A percentile compares a stretch with the other conserved stretches of the same genome.
phyloP scores from a whole-genome alignment of 179 eudicot genomes.

The Silene noctiflora region DNA sequence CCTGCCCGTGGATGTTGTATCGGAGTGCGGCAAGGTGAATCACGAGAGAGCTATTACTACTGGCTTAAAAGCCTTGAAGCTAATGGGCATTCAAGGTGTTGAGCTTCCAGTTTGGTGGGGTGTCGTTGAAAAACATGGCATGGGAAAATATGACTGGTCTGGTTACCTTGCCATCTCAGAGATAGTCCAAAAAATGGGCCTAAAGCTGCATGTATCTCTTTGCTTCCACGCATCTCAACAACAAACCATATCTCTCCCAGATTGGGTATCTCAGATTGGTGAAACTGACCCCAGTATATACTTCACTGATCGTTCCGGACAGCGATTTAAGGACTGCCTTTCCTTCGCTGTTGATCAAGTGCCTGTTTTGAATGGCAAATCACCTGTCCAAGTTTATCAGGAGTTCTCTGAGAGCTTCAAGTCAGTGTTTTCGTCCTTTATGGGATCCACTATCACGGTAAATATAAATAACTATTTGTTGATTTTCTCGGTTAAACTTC shows the following conservation, averaged over 20 bases:
- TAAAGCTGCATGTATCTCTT: slow-evolving; percentile 56
- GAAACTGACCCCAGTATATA: slow-evolving; percentile 45
- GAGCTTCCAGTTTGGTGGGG: slow-evolving; percentile 98
- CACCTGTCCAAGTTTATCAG: slow-evolving; percentile 62
- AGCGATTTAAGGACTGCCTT: slow-evolving; percentile 52
- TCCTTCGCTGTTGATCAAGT: slow-evolving; percentile 69
- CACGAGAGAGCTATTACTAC: slow-evolving; percentile 61
- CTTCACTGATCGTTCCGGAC: slow-evolving; percentile 57
- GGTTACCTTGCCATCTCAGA: slow-evolving; percentile 63
- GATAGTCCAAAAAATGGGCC: slow-evolving; percentile 54
- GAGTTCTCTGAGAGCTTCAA: slow-evolving; percentile 73
- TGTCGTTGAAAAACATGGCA: slow-evolving; percentile 53
- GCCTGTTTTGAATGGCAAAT: slow-evolving; percentile 62
- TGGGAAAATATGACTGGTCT: slow-evolving; percentile 73
- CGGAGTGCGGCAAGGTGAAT: slow-evolving; percentile 45
- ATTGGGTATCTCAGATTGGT: slow-evolving; percentile 71
- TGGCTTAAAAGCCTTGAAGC: slow-evolving; percentile 65
- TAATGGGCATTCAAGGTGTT: slow-evolving; percentile 76
- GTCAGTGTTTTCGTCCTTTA: slow-evolving; percentile 43
- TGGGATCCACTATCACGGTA: slow-evolving; percentile 82
- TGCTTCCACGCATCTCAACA: slow-evolving; percentile 64
- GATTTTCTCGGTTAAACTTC: not conserved
- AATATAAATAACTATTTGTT: not conserved
- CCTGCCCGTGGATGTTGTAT: slow-evolving; percentile 66
- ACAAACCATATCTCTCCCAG: slow-evolving; percentile 54